phyloP scores from a whole-genome alignment of 345 rosid species.

The Theobroma cacao region DNA sequence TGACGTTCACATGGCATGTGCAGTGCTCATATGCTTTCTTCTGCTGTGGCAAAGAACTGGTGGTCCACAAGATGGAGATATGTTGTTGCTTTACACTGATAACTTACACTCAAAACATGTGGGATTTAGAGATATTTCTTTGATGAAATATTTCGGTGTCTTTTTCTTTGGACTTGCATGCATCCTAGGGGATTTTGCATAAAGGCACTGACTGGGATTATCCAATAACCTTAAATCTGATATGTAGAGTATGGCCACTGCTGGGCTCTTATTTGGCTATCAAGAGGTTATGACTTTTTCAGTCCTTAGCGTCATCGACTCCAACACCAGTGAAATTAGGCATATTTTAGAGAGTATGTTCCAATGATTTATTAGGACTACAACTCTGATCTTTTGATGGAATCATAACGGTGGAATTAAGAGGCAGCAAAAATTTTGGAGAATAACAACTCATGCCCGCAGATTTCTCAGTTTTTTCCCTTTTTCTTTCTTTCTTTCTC shows the following conservation, averaged over 20 bases:
- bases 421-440: background rate
- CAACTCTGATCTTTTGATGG: background rate
- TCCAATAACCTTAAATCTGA: background rate
- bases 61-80: background rate
- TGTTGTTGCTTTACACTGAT: background rate
- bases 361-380: background rate
- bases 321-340: background rate
- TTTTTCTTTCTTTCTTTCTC: background rate
- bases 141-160: background rate
- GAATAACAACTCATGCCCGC: background rate
- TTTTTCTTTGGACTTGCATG: background rate
- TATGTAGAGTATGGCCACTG: background rate
- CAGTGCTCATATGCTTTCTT: background rate
- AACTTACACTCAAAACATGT: background rate
- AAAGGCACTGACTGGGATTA: background rate
- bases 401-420: background rate
- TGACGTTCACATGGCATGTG: background rate
- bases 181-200: background rate
- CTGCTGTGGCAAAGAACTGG: background rate
- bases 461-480: background rate
- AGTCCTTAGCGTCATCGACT: background rate
- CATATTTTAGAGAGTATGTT: background rate
- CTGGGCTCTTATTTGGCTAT: background rate
- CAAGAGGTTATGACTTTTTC: background rate
- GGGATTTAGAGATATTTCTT: background rate